These are phyloP conservation scores for Epichloe uncinata DNA, from an alignment of 2,329 filamentous ascomycete genomes.

Conservation along the genomic window DNA sequence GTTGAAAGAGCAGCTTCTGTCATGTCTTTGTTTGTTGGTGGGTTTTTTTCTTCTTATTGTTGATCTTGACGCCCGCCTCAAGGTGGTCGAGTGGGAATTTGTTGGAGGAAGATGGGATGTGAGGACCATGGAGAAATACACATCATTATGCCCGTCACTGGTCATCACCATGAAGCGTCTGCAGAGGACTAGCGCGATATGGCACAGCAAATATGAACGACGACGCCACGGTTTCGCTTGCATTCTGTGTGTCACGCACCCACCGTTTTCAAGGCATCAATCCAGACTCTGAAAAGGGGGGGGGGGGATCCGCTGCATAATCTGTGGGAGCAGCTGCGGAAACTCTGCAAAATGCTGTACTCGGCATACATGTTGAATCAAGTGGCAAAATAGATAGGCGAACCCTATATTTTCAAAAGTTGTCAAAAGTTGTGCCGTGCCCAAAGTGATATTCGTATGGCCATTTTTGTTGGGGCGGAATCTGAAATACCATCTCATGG, in stretches of 20 bases:
- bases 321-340: neutral
- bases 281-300: too few species aligned
- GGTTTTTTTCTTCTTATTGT: neutral
- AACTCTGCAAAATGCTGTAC: neutral
- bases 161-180: neutral
- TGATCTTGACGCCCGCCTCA: neutral
- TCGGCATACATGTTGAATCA: neutral
- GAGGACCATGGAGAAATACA: neutral
- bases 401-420: too few species aligned
- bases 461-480: neutral
- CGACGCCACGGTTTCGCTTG: neutral
- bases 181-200: neutral
- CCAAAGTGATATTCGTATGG: neutral
- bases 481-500: too few species aligned
- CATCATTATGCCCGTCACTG: too few species aligned
- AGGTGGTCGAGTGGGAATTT: neutral
- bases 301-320: neutral
- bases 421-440: too few species aligned
- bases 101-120: neutral
- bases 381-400: neutral
- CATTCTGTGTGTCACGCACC: neutral
- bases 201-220: too few species aligned
- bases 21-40: neutral
- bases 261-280: neutral
- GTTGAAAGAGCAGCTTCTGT: neutral